Percentiles rank a stretch among this genome's conserved stretches.
These are phyloP conservation scores for Astrephomene gubernaculifera DNA, from an alignment of 139 green algal genomes.

Conservation along the genomic window DNA sequence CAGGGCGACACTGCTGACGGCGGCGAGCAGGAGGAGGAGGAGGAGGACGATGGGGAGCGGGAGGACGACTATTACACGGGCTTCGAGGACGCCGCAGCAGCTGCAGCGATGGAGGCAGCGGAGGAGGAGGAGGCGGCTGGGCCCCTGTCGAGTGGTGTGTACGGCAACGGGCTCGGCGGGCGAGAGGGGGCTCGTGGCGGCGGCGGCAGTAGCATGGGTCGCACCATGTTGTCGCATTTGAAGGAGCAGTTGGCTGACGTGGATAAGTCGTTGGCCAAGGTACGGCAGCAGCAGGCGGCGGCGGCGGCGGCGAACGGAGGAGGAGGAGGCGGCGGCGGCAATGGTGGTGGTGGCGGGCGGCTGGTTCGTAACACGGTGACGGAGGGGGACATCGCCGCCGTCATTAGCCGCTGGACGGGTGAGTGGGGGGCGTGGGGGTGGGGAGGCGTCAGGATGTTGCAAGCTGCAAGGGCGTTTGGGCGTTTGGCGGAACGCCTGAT, in stretches of 20 bases:
- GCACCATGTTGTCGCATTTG: slow-evolving; percentile 6
- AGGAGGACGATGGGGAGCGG: neutral
- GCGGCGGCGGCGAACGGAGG: slow-evolving; percentile 5
- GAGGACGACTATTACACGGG: slow-evolving; percentile 22
- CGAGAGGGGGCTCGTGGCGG: neutral
- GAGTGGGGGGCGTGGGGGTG: neutral
- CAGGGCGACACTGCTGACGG: neutral
- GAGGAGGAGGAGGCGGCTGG: neutral
- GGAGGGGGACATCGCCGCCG: slow-evolving; percentile 61
- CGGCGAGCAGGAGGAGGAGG: neutral
- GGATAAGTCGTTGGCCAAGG: neutral
- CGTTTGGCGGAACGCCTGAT: too few relatives aligned
- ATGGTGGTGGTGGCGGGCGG: neutral
- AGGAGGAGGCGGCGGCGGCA: neutral
- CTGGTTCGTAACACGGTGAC: slow-evolving; percentile 42
- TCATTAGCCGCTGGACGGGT: slow-evolving; percentile 67
- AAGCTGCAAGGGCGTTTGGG: neutral
- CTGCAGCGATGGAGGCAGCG: too few relatives aligned
- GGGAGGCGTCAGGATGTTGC: neutral
- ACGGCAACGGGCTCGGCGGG: neutral
- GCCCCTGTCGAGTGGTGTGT: neutral
- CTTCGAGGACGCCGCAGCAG: too few relatives aligned
- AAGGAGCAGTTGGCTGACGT: neutral
- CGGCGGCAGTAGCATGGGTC: neutral
- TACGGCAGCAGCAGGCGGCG: too few relatives aligned